These are phyloP conservation scores for Mycena citricolor DNA, from an alignment of 1,284 basidiomycete genomes.

Conservation along the genomic window DNA sequence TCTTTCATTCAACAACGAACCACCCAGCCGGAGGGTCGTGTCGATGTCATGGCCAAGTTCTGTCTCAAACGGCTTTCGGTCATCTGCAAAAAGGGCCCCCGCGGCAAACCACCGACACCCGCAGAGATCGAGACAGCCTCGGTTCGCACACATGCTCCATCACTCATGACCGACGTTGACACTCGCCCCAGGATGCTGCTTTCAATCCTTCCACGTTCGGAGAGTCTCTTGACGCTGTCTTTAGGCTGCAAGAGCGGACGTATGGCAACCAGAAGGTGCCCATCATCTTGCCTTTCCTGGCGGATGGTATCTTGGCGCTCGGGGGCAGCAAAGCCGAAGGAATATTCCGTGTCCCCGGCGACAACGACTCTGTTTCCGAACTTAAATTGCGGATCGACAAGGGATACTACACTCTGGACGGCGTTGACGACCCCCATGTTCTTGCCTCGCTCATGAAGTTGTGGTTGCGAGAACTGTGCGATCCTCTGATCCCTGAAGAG, in stretches of 20 bases:
- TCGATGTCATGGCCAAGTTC: constrained; percentile 88
- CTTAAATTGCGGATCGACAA: constrained; percentile 86
- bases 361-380: constrained; percentile 81
- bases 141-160: constrained; percentile 40
- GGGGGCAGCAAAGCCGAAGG: constrained; percentile 84
- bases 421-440: constrained; percentile 85
- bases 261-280: constrained; percentile 85
- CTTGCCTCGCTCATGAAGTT: constrained; percentile 87
- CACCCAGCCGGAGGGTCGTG: constrained; percentile 65
- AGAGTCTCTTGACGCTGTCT: constrained; percentile 81
- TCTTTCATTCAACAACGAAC: constrained; percentile 74
- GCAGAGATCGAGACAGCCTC: constrained; percentile 88
- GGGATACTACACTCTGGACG: constrained; percentile 86
- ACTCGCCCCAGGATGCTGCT: constrained; percentile 68
- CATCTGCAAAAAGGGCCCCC: constrained; percentile 77
- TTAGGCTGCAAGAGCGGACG: constrained; percentile 78
- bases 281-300: constrained; percentile 88
- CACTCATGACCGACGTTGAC: neutral
- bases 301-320: constrained; percentile 85
- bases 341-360: constrained; percentile 89
- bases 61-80: constrained; percentile 71
- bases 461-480: constrained; percentile 87
- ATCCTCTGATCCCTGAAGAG: constrained; percentile 85
- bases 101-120: constrained; percentile 76
- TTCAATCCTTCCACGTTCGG: constrained; percentile 94